Conservation (phyloP, 345 rosid genomes). For the Aquilaria sinensis region DNA sequence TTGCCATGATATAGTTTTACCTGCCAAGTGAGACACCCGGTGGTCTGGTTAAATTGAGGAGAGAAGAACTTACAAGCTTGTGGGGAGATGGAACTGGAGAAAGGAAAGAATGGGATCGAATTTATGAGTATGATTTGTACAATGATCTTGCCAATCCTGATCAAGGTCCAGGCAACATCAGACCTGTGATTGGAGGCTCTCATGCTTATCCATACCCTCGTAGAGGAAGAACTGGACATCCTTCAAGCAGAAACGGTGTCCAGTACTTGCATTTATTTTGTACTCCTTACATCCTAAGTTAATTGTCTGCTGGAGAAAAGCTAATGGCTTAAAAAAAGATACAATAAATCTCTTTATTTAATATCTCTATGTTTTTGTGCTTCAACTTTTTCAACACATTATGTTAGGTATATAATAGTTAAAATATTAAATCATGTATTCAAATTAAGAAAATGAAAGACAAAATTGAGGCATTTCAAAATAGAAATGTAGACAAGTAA, state of each 20-base stretch:
- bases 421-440: not conserved
- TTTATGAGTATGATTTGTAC: constrained; percentile 48
- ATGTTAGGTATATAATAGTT: too few species aligned
- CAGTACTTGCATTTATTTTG: too few species aligned
- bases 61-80: constrained; percentile 38
- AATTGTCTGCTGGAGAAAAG: too few species aligned
- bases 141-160: constrained; percentile 50
- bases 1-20: constrained; percentile 28
- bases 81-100: constrained; percentile 37
- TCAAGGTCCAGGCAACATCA: constrained; percentile 22
- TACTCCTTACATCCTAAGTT: too few species aligned
- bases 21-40: constrained; percentile 44
- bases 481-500: too few species aligned
- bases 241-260: constrained; percentile 26
- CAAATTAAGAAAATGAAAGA: not conserved
- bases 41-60: constrained; percentile 32
- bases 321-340: too few species aligned
- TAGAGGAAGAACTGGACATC: constrained; percentile 37
- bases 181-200: constrained; percentile 47
- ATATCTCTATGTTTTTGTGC: too few species aligned
- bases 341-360: not conserved
- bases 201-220: constrained; percentile 49
- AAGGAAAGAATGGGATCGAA: constrained; percentile 47
- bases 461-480: too few species aligned
- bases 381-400: too few species aligned